Evolutionary conservation across 2,329 filamentous ascomycete genomes (phyloP).

Genomic region (Dothistroma septosporum): DNA sequence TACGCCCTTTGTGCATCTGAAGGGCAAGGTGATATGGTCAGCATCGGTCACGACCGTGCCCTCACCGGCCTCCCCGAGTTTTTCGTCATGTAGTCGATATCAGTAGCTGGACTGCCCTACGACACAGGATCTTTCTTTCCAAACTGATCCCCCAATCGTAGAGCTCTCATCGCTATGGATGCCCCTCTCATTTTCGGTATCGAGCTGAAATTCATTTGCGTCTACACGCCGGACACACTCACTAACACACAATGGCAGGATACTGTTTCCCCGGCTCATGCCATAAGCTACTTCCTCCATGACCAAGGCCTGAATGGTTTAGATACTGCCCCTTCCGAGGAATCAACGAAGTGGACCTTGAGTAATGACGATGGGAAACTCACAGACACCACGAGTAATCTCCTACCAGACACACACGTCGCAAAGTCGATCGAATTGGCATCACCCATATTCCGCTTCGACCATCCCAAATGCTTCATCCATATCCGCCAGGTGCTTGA

Average conservation of each 20-base stretch:
- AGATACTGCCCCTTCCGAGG: neutral
- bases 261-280: neutral
- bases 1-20: no score
- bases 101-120: neutral
- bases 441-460: conserved; percentile 8
- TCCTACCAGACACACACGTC: neutral
- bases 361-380: neutral
- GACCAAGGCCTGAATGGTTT: neutral
- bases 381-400: neutral
- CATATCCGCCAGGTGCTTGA: conserved; percentile 14
- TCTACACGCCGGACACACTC: conserved; percentile 10
- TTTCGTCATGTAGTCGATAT: neutral
- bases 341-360: neutral
- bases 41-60: neutral
- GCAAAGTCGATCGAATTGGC: conserved; percentile 14
- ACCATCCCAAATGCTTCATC: conserved; percentile 2
- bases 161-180: neutral
- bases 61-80: neutral
- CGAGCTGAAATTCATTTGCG: conserved; percentile 22
- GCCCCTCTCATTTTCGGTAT: conserved; percentile 21
- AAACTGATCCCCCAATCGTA: neutral
- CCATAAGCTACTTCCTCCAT: neutral
- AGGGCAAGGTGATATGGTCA: no score
- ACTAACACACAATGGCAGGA: neutral
- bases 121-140: neutral